Evolutionary conservation across 2,329 filamentous ascomycete species (phyloP), one percentile per base, ranked within the genome.

Genomic region (Leptographium wingfieldii): DNA sequence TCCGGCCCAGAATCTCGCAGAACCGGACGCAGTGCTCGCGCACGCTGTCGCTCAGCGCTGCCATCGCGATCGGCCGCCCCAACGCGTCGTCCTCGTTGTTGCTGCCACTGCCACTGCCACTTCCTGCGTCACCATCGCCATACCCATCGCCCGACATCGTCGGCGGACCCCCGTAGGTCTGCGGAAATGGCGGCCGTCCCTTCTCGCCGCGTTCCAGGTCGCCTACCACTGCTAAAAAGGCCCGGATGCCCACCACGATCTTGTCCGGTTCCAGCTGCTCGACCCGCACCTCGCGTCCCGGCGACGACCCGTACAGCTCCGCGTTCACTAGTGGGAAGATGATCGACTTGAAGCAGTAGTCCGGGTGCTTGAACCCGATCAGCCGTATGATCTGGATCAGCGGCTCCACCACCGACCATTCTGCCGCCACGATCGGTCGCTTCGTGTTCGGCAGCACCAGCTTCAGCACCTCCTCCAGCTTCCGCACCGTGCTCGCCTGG

Each of bases 241-340:
- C 89, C 63, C 91, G 84, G 63, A 99, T 99, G 3, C 92, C 94
- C 66, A 99, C 88, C n/a, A 97, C 92, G 74, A 96, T 95, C 67
- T 90, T 87, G 69, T 99, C 95, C 0, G 95, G 94, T 63, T 99
- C 94, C 63, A 99, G 80, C 68, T 95, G 90, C 68, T 97, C 94
- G 33, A 96, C 88, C 68, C 84, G 91, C 51, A 94, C 75, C 53
- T 96, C 89, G 67, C 86, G 80, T 64, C 89, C 77, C 22, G 33
- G 33, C 9, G 33, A 35, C 33, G 85, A 83, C 33, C 82, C 79
- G 69, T 96, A 94, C n/a, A 91, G 77, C 58, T 96, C 92, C 1
- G 91, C 90, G 69, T 95, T 96, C 69, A 99, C 88, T 46, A 99
- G 76, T 3, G 92, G 94, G 67, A 96, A 97, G n/a, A 99, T 90